Conservation (phyloP, 768 basidiomycete species). For the Lentinula raphanica region DNA sequence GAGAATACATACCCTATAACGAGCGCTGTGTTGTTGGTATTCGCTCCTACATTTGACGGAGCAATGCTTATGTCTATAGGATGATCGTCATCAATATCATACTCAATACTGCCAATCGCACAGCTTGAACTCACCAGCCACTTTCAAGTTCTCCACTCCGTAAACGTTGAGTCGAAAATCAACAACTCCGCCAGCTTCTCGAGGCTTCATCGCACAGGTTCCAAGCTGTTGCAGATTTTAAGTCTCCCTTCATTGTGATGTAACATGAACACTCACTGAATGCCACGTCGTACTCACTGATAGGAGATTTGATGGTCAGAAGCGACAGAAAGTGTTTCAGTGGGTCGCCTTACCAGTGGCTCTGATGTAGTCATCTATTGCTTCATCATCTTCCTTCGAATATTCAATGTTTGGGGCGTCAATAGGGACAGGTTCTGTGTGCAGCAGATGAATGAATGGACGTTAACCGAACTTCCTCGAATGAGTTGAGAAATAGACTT, state of each 20-base stretch:
- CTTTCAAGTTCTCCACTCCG: constrained; percentile 36
- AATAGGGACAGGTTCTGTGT: constrained; percentile 13
- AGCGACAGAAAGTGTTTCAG: no score
- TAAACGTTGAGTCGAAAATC: constrained; percentile 41
- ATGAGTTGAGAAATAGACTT: neutral
- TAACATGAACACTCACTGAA: constrained; percentile 14
- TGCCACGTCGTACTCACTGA: constrained; percentile 19
- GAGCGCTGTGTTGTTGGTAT: constrained; percentile 41
- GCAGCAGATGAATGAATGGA: neutral
- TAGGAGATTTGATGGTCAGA: no score
- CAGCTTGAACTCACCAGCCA: constrained; percentile 34
- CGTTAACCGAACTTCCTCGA: neutral
- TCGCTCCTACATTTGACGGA: constrained; percentile 15
- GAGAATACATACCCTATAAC: constrained; percentile 23
- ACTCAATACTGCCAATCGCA: constrained; percentile 32
- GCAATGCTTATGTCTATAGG: constrained; percentile 1
- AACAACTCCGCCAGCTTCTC: constrained; percentile 38
- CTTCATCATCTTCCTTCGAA: constrained; percentile 20
- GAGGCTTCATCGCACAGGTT: constrained; percentile 46
- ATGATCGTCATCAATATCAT: constrained; percentile 29
- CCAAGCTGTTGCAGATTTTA: constrained; percentile 30
- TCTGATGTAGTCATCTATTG: constrained; percentile 14
- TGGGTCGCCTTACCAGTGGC: constrained; percentile 10
- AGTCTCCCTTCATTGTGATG: neutral
- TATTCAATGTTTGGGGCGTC: constrained; percentile 17